Conservation (phyloP, 495 filamentous ascomycete genomes). For the Xylaria cubensis region DNA sequence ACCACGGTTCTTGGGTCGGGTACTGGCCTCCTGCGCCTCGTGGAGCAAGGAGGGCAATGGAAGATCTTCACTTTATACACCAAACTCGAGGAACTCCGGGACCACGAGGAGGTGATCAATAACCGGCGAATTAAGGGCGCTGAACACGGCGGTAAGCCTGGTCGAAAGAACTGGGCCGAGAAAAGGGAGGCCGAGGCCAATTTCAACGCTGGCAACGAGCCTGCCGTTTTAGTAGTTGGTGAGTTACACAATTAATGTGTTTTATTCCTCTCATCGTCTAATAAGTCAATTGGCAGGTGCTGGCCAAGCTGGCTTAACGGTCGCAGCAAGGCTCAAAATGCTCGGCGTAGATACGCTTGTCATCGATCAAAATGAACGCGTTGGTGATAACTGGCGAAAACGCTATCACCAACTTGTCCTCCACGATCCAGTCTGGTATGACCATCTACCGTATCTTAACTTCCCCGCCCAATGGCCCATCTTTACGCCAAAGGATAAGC, state of each 20-base stretch:
- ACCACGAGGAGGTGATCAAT: slow-evolving; percentile 55
- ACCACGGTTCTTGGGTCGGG: slow-evolving; percentile 60
- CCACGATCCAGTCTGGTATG: slow-evolving; percentile 71
- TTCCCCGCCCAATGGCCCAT: slow-evolving; percentile 68
- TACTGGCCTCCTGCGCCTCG: slow-evolving; percentile 59
- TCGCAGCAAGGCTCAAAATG: slow-evolving; percentile 69
- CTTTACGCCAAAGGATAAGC: slow-evolving; percentile 74
- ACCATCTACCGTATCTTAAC: slow-evolving; percentile 69
- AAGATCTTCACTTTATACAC: slow-evolving; percentile 70
- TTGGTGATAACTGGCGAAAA: slow-evolving; percentile 74
- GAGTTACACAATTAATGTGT: not conserved
- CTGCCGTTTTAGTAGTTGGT: slow-evolving; percentile 62
- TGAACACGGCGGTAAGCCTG: slow-evolving; percentile 41
- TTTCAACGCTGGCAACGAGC: slow-evolving; percentile 54
- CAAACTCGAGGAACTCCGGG: slow-evolving; percentile 57
- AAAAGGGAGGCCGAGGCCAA: slow-evolving; percentile 45
- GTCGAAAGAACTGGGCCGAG: slow-evolving; percentile 64
- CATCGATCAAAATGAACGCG: slow-evolving; percentile 64
- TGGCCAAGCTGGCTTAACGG: slow-evolving; percentile 59
- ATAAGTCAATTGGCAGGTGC: not conserved
- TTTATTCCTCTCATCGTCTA: not conserved
- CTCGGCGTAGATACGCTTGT: slow-evolving; percentile 63
- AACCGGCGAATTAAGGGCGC: slow-evolving; percentile 50
- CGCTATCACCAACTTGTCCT: slow-evolving; percentile 60
- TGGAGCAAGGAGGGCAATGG: slow-evolving; percentile 50